Evolutionary conservation across 139 green algal species (phyloP).

Genomic region (Chlorella ohadii): DNA sequence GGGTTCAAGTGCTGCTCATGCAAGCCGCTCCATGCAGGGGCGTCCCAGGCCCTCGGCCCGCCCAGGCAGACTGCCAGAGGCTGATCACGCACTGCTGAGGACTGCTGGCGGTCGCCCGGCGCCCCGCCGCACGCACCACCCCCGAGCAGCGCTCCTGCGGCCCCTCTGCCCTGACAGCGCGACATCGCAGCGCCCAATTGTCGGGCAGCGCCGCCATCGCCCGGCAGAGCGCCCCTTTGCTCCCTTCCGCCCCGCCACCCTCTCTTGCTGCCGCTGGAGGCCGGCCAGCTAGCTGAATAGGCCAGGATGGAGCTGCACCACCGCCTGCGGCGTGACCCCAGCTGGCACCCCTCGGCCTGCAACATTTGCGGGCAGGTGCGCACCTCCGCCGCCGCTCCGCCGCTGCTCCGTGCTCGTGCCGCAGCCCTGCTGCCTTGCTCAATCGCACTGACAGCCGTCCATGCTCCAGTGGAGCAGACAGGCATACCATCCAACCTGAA

Average conservation of each 20-base stretch:
- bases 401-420: neutral
- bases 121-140: neutral
- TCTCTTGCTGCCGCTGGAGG: neutral
- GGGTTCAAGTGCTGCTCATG: neutral
- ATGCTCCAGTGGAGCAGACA: too few relatives aligned
- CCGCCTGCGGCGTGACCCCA: constrained; percentile 85
- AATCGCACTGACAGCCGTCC: neutral
- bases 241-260: neutral
- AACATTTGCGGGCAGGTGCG: constrained; percentile 90
- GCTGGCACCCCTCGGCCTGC: constrained; percentile 85
- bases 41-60: neutral
- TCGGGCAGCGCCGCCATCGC: too few relatives aligned
- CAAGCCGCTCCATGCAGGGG: neutral
- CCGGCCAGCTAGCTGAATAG: neutral
- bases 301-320: constrained; percentile 88
- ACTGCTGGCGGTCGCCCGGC: neutral
- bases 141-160: too few relatives aligned
- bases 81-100: too few relatives aligned
- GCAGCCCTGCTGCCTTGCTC: neutral
- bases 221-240: too few relatives aligned
- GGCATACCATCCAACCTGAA: too few relatives aligned
- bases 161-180: too few relatives aligned
- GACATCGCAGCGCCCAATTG: too few relatives aligned
- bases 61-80: too few relatives aligned
- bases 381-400: neutral